phyloP scores from a whole-genome alignment of 192 early-diverging fungal genomes.

The Podila minutissima region DNA sequence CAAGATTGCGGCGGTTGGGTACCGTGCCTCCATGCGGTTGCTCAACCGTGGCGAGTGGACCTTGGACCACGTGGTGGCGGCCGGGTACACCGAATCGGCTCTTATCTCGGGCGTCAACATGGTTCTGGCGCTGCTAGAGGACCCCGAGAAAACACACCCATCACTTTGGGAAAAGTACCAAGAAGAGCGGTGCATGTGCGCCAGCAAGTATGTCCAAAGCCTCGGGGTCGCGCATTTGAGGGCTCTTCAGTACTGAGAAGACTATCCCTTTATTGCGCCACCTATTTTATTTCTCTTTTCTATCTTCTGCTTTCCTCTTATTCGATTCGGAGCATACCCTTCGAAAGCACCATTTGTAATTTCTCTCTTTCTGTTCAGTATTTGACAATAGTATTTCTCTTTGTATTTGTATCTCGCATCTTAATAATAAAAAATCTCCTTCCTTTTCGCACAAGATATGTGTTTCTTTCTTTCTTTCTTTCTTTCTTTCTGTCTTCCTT shows the following conservation, averaged over 20 bases:
- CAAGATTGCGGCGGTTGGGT: slow-evolving; percentile 56
- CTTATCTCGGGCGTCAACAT: slow-evolving; percentile 54
- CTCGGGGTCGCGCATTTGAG: slow-evolving; percentile 23
- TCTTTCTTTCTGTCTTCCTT: no score
- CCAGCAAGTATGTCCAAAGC: slow-evolving; percentile 52
- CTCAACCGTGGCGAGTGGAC: slow-evolving; percentile 58
- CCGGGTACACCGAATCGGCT: slow-evolving; percentile 75
- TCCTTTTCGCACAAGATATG: no score
- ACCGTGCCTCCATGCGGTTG: slow-evolving; percentile 54
- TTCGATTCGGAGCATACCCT: neutral
- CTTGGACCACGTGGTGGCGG: slow-evolving; percentile 65
- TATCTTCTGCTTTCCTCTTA: no score
- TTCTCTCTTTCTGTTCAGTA: neutral
- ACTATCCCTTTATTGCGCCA: neutral
- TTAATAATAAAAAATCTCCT: no score
- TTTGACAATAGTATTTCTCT: no score
- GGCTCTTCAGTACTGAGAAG: neutral
- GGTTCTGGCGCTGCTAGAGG: slow-evolving; percentile 62
- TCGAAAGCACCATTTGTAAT: neutral
- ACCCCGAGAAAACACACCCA: slow-evolving; percentile 51
- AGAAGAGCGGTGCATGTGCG: slow-evolving; percentile 46
- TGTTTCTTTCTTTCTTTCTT: no score
- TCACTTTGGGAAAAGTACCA: slow-evolving; percentile 59
- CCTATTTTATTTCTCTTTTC: no score
- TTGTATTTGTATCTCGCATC: no score